Evolutionary conservation across 352 stramenopile genomes (phyloP), one percentile per base, ranked within the genome.

Genomic region (Globisporangium abappressorium): DNA sequence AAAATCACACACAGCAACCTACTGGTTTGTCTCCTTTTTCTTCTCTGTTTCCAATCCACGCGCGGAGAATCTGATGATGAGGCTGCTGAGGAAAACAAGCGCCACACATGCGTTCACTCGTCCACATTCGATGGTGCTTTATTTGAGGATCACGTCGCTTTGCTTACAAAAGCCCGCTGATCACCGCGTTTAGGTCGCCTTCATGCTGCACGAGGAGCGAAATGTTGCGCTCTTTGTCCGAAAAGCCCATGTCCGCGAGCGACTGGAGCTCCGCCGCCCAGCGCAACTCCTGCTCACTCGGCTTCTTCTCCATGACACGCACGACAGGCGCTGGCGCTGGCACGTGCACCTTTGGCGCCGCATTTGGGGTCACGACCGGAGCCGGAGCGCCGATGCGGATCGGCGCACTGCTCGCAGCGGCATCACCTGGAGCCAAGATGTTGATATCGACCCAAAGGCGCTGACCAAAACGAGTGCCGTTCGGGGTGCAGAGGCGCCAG

Each of bases 391-490:
- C 57, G 30, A 85, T 57, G 34, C 75, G 74, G 57, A 82, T 68
- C 84, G 59, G 83, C 64, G 55, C 70, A 4, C 54, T 57, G 15
- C 38, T 64, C 11, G 24, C 38, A 12, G 95, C 85, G 22, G 87
- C 91, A 46, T 85, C 79, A 0, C 73, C 43, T 5, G 87, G 87
- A 1, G 87, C 81, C 11, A 70, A n/a, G 47, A 70, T 70, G 47
- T 70, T 70, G 47, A 97, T 84, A 66, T 97, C 89, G 30, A 96
- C 83, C 90, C 90, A 97, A 47, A 97, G 86, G 6, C 89, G 85
- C 65, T 97, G 89, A 0, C 90, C 90, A 65, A 97, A 97, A 55
- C 86, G 85, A 28, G 85, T 91, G 60, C 86, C 87, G 22, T 93
- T 82, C 5, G 85, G 72, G 4, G 83, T 92, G 62, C 82, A 87